These are phyloP conservation scores for Chlamydomonas schloesseri DNA, from an alignment of 139 green algal species.

Conservation along the genomic window DNA sequence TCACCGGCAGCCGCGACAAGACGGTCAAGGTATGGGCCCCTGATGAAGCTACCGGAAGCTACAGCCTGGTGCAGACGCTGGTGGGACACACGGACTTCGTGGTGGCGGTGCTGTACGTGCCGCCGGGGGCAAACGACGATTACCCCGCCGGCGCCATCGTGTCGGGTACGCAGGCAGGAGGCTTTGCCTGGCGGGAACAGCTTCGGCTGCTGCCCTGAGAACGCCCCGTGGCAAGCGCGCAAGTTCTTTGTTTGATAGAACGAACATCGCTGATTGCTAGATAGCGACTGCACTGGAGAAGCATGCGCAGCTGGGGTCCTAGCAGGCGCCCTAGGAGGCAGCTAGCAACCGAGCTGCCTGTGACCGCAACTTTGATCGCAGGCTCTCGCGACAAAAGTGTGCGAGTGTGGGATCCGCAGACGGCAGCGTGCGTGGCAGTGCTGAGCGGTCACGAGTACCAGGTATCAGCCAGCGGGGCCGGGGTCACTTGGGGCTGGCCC, in stretches of 20 bases:
- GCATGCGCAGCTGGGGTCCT: no score
- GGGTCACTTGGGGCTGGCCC: no score
- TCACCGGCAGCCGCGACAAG: conserved; percentile 85
- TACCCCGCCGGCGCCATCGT: conserved; percentile 72
- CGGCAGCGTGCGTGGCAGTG: conserved; percentile 39
- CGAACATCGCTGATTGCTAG: no score
- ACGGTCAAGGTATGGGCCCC: conserved; percentile 74
- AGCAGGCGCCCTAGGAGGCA: no score
- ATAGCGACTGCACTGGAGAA: no score
- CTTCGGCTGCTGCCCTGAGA: no score
- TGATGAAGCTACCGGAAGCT: conserved; percentile 37
- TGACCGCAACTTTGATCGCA: conserved; percentile 13
- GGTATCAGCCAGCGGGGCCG: no score
- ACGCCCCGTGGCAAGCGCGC: no score
- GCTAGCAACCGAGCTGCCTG: no score
- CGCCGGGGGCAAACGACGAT: conserved; percentile 33
- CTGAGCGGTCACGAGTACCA: conserved; percentile 88
- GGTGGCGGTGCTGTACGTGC: conserved; percentile 71
- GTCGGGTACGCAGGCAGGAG: conserved; percentile 69
- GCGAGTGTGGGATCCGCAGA: conserved; percentile 85
- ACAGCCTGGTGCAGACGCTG: conserved; percentile 53
- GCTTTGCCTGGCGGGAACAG: no score
- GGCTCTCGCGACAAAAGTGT: conserved; percentile 87
- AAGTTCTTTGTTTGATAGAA: no score
- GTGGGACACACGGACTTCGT: conserved; percentile 91